These are phyloP conservation scores for Lodderomyces beijingensis DNA, from an alignment of 1,139 yeast genomes.

Conservation along the genomic window DNA sequence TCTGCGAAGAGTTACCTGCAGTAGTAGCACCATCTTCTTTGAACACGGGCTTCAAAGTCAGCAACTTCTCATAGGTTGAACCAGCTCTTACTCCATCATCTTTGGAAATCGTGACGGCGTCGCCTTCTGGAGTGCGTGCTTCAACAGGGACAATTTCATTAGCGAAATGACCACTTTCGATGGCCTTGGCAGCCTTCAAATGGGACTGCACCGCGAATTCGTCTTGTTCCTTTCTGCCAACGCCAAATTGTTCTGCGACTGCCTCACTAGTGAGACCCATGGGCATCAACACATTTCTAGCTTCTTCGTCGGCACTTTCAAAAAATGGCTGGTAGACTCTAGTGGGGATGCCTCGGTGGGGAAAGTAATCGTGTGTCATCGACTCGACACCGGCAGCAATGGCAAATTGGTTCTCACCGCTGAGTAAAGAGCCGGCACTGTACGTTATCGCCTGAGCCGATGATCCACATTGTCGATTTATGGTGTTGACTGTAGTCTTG, in stretches of 20 bases:
- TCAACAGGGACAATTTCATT: conserved; percentile 33
- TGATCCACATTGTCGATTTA: conserved; percentile 41
- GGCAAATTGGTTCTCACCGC: conserved; percentile 30
- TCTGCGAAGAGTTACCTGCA: conserved; percentile 41
- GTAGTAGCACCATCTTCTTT: conserved; percentile 33
- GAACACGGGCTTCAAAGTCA: conserved; percentile 31
- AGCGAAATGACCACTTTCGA: conserved; percentile 30
- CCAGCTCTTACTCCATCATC: conserved; percentile 32
- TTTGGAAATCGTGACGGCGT: conserved; percentile 12
- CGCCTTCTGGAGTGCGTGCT: conserved; percentile 22
- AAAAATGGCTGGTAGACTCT: conserved; percentile 20
- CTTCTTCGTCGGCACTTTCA: conserved; percentile 17
- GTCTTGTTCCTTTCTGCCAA: conserved; percentile 62
- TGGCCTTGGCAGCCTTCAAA: conserved; percentile 31
- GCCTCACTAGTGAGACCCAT: conserved; percentile 63
- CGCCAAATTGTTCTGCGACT: conserved; percentile 39
- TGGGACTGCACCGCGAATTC: conserved; percentile 34
- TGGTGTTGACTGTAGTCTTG: conserved; percentile 33
- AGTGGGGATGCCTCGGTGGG: conserved; percentile 34
- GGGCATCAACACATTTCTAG: conserved; percentile 32
- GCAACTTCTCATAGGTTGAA: conserved; percentile 26
- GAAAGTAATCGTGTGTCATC: conserved; percentile 41
- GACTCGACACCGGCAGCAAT: conserved; percentile 45
- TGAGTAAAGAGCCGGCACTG: conserved; percentile 26
- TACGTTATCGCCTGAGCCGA: conserved; percentile 37